Conservation (phyloP, 805 yeast species). For the Ogataea nitratoaversa region DNA sequence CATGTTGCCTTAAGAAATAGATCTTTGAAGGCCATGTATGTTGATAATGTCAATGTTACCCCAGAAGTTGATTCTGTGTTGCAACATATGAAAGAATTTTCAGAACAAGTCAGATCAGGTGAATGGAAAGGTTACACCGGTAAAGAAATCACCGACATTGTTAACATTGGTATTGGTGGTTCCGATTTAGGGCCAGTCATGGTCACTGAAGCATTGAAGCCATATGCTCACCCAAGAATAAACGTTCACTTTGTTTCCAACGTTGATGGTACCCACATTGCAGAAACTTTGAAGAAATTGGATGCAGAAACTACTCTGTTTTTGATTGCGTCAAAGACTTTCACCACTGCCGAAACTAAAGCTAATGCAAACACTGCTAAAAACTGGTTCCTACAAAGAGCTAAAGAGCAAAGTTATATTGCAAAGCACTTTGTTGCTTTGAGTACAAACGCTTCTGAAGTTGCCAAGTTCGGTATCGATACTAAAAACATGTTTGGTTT, state of each 20-base stretch:
- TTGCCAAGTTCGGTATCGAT: slow-evolving; percentile 93
- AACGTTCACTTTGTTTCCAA: slow-evolving; percentile 92
- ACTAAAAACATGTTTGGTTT: slow-evolving; percentile 98
- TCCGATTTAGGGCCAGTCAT: slow-evolving; percentile 98
- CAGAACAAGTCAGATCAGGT: slow-evolving; percentile 86
- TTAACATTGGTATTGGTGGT: slow-evolving; percentile 98
- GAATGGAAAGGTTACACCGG: slow-evolving; percentile 97
- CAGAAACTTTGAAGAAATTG: slow-evolving; percentile 76
- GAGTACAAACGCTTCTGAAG: slow-evolving; percentile 89
- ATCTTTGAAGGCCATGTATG: slow-evolving; percentile 75
- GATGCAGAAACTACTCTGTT: slow-evolving; percentile 91
- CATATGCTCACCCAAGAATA: slow-evolving; percentile 71
- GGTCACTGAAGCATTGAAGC: slow-evolving; percentile 98
- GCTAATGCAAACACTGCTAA: slow-evolving; percentile 96
- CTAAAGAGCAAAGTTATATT: slow-evolving; percentile 61
- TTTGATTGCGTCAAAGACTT: slow-evolving; percentile 93
- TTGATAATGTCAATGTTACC: slow-evolving; percentile 85
- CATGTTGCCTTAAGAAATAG: slow-evolving; percentile 97
- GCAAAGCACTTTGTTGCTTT: slow-evolving; percentile 98
- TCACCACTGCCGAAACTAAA: slow-evolving; percentile 97
- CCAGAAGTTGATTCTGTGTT: slow-evolving; percentile 90
- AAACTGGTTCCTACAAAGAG: slow-evolving; percentile 75
- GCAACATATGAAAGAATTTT: slow-evolving; percentile 94
- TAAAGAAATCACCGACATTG: slow-evolving; percentile 86
- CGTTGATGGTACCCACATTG: slow-evolving; percentile 97